phyloP scores from a whole-genome alignment of 345 rosid genomes.

The Laguncularia racemosa region DNA sequence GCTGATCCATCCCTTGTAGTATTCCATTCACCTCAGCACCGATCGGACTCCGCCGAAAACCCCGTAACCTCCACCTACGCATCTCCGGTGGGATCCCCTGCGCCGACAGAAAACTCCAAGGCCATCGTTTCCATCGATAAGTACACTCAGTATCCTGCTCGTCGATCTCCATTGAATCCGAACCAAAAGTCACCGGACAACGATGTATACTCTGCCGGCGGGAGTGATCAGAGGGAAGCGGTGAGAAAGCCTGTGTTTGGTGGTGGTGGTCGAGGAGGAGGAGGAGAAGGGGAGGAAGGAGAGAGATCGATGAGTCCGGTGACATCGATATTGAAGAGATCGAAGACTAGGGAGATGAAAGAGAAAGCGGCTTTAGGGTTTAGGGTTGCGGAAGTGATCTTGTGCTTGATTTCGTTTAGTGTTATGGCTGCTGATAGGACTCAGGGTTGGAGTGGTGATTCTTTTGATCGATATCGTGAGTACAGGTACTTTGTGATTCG shows the following conservation, averaged over 20 bases:
- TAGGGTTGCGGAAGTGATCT: slow-evolving; percentile 51
- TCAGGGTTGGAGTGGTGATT: slow-evolving; percentile 98
- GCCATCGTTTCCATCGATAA: slow-evolving; percentile 46
- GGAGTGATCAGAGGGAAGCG: background rate
- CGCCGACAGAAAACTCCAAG: slow-evolving; percentile 32
- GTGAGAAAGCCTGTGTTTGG: slow-evolving; percentile 6
- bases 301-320: slow-evolving; percentile 10
- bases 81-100: slow-evolving; percentile 50
- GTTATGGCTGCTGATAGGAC: slow-evolving; percentile 97
- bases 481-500: slow-evolving; percentile 42
- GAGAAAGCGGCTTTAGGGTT: slow-evolving; percentile 47
- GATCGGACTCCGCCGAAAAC: slow-evolving; percentile 49
- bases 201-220: slow-evolving; percentile 1
- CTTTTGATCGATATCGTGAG: slow-evolving; percentile 86
- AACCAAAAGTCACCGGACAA: background rate
- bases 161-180: too few relatives aligned
- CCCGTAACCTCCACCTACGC: slow-evolving; percentile 37
- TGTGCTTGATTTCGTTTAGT: slow-evolving; percentile 87
- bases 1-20: slow-evolving; percentile 58
- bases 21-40: slow-evolving; percentile 54
- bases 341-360: slow-evolving; percentile 28
- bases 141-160: slow-evolving; percentile 8
- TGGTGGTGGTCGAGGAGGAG: slow-evolving; percentile 13
- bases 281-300: slow-evolving; percentile 18
- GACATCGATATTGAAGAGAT: slow-evolving; percentile 23